Percentiles rank a stretch among this genome's conserved stretches.
phyloP scores from a whole-genome alignment of 2,329 filamentous ascomycete species.

The Aspergillus luchuensis region DNA sequence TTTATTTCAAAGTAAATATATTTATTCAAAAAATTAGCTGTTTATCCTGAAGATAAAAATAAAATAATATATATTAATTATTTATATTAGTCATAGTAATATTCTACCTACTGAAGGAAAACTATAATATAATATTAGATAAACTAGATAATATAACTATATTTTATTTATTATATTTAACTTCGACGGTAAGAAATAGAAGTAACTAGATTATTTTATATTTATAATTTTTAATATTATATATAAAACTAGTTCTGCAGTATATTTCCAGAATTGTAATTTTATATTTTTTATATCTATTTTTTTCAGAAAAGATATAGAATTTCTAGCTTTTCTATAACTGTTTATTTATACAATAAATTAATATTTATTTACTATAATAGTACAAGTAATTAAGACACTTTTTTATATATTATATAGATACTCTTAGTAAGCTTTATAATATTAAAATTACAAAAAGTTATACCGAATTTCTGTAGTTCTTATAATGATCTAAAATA shows the following conservation, averaged over 20 bases:
- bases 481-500: not conserved
- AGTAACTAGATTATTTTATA: not conserved
- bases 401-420: constrained; percentile 1
- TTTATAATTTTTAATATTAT: not conserved
- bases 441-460: not conserved
- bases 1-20: no score
- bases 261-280: no score
- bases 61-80: no score
- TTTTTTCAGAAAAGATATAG: no score
- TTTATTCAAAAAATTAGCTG: no score
- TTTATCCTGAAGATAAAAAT: no score
- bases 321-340: no score
- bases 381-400: not conserved
- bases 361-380: not conserved
- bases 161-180: not conserved
- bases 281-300: no score
- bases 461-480: not conserved
- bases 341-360: no score
- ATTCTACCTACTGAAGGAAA: not conserved
- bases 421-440: not conserved
- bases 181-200: not conserved
- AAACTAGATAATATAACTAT: not conserved
- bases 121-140: not conserved
- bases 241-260: not conserved
- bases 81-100: not conserved